Evolutionary conservation across 1,284 basidiomycete genomes (phyloP), one percentile per base, ranked within the genome.

Genomic region (Tilletia walkeri): DNA sequence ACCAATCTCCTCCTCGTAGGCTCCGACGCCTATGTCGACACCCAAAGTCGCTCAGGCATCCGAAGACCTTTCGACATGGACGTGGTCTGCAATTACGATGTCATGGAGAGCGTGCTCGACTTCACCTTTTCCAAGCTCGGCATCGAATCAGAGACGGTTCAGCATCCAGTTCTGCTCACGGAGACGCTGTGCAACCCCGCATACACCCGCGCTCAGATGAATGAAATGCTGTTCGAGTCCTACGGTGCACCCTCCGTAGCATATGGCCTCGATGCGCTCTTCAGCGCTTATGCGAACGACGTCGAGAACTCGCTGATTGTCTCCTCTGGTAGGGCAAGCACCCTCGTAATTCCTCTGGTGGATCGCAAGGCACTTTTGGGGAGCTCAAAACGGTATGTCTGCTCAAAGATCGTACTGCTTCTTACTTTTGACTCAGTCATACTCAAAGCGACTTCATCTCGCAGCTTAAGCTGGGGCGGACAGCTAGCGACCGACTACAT

Each of bases 171-270:
- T 36, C 86, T 96, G 72, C 96, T 99, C 93, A 92, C 94, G 0
- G 96, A 99, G 84, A 88, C 94, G 10, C 86, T 99, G 1, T 91
- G 90, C 73, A 93, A 94, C 50, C 94, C 95, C 0, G 84, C 95
- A 38, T 93, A 95, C 85, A 95, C 93, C 10, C 87, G 96, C 18
- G 18, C 48, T 92, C 92, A 96, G 72, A 96, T 94, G 36, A 95
- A 94, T 0, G 96, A 99, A 82, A 89, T 99, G 34, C 89, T 99
- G 84, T 99, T 99, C 82, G 96, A 99, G 85, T 89, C 90, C 65
- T 99, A 99, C 83, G 88, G 88, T 18, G 93, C 91, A 0, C 95
- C 95, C 0, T 90, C 90, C 2, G 87, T 98, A 61, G 88, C 91
- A 16, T 99, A 93, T 84, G 93, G 93, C 70, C 86, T 98, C 74